Percentiles rank a stretch among this genome's conserved stretches.
Evolutionary conservation across 2,329 filamentous ascomycete genomes (phyloP).

Genomic region (Beauveria pseudobassiana): DNA sequence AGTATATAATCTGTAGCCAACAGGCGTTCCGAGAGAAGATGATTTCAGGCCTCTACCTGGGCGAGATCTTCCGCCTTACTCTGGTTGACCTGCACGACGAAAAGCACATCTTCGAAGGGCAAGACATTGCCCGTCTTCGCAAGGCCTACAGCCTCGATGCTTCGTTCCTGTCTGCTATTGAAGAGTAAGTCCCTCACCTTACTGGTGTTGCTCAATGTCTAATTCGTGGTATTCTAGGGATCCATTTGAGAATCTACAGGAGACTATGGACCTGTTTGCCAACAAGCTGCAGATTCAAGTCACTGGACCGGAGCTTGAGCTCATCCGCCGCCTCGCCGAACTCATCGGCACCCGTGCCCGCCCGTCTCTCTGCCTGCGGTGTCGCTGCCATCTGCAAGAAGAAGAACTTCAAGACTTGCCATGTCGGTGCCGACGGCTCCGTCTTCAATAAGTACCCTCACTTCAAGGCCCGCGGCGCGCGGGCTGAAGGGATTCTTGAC

Average conservation of each 20-base stretch:
- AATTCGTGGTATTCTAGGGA: constrained; percentile 47
- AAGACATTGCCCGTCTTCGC: constrained; percentile 72
- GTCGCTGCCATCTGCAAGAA: constrained; percentile 96
- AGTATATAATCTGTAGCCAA: no score
- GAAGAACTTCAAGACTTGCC: constrained; percentile 80
- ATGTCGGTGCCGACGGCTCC: constrained; percentile 93
- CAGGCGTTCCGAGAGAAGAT: constrained; percentile 98
- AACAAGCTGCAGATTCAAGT: constrained; percentile 64
- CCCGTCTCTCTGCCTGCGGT: constrained; percentile 87
- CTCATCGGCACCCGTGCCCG: constrained; percentile 92
- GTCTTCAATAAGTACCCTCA: constrained; percentile 99
- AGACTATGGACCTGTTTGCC: constrained; percentile 77
- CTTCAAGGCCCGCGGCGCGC: constrained; percentile 88
- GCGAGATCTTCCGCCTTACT: constrained; percentile 87
- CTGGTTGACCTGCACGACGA: constrained; percentile 78
- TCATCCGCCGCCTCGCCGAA: constrained; percentile 82
- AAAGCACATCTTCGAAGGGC: constrained; percentile 70
- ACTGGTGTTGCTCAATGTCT: not conserved
- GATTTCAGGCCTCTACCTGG: constrained; percentile 89
- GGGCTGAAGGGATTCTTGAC: constrained; percentile 90
- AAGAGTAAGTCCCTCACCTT: constrained; percentile 55
- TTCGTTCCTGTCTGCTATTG: constrained; percentile 86
- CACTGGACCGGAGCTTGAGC: constrained; percentile 74
- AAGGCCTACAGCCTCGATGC: constrained; percentile 87
- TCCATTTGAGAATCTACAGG: constrained; percentile 88